Base-by-base conservation (phyloP, 225 moss, liverwort and hornwort genomes). In the Ulota crispa region DNA sequence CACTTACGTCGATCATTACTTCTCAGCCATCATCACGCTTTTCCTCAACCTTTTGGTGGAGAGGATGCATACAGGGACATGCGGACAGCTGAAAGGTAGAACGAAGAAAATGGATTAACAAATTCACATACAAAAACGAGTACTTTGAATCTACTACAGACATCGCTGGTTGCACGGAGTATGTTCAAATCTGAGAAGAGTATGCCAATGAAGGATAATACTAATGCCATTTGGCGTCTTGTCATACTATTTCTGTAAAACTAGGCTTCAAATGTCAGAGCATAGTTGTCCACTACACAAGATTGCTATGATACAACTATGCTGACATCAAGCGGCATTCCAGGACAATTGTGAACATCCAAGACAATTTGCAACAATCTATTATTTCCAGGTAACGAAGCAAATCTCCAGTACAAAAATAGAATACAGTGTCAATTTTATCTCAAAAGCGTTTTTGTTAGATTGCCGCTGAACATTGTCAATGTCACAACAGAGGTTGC, bases 21-120 rank as follows among this genome's bases (percentile, higher is more conserved):
- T 73, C 28, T 71, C 52, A 12, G 54, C 54, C 72, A 72, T 52
- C 42, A 43, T 54, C 53, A 39, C 57, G 73, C 15, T 36, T 73
- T 57, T 45, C 63, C 45, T 76, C 76, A 45, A 45, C 28, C 30
- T 76, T 57, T 37, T 79, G 39, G 60, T 57, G 31, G 78, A 79
- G 73, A 83, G 50, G 47, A 47, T 73, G 28, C 28, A 36, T 64
- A 28, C 39, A 64, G 9, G 47, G 68, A 75, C 34, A 57, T 75
- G 26, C 21, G 37, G 37, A 34, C 57, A 68, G 45, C 6, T 52
- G 52, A n/a, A 77, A 10, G 16, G 8, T 3, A 42, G 24, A 64
- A 26, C 7, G 18, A 63, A 2, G 2, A 15, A 28, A 27, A 10
- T 50, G n/a, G 26, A 36, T 53, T 41, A 57, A 57, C 13, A 28